Conservation (phyloP, 768 basidiomycete genomes). For the Tephrocybe rancida region DNA sequence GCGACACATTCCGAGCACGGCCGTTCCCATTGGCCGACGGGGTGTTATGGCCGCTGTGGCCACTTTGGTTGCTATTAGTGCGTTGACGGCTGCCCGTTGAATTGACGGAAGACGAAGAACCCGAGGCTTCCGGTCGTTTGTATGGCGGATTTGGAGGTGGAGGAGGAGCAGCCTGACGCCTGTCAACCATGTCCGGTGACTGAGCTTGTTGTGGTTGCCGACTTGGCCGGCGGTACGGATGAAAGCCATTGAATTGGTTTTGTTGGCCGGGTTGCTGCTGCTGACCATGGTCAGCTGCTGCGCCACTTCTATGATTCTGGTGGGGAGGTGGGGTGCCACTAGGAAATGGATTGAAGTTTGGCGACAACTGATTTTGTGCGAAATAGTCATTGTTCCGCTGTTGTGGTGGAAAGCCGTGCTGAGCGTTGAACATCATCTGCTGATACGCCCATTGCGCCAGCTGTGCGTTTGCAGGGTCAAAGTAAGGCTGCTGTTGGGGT, state of each 20-base stretch:
- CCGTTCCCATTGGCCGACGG: conserved; percentile 34
- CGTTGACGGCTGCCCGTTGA: conserved; percentile 66
- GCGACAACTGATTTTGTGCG: conserved; percentile 50
- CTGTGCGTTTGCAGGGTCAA: conserved; percentile 74
- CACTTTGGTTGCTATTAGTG: conserved; percentile 73
- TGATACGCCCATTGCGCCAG: conserved; percentile 90
- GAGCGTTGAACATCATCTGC: conserved; percentile 85
- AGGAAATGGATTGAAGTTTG: conserved; percentile 63
- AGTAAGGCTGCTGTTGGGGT: conserved; percentile 61
- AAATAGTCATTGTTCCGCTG: conserved; percentile 60
- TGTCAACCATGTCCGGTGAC: conserved; percentile 42
- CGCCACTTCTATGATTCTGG: conserved; percentile 44
- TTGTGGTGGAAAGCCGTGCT: conserved; percentile 49
- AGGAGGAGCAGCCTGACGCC: conserved; percentile 43
- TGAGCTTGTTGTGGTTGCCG: conserved; percentile 45
- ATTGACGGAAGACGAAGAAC: conserved; percentile 77
- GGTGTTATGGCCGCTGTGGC: conserved; percentile 42
- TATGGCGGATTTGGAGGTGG: conserved; percentile 72
- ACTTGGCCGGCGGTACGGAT: conserved; percentile 79
- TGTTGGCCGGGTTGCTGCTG: conserved; percentile 41
- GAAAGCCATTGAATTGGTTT: conserved; percentile 61
- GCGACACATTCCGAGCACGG: conserved; percentile 38
- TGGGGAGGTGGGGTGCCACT: conserved; percentile 73
- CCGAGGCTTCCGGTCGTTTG: conserved; percentile 77
- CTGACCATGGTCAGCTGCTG: conserved; percentile 38